Evolutionary conservation across 352 stramenopile species (phyloP), one percentile per base, ranked within the genome.

Genomic region (Pythium vanterpoolii): DNA sequence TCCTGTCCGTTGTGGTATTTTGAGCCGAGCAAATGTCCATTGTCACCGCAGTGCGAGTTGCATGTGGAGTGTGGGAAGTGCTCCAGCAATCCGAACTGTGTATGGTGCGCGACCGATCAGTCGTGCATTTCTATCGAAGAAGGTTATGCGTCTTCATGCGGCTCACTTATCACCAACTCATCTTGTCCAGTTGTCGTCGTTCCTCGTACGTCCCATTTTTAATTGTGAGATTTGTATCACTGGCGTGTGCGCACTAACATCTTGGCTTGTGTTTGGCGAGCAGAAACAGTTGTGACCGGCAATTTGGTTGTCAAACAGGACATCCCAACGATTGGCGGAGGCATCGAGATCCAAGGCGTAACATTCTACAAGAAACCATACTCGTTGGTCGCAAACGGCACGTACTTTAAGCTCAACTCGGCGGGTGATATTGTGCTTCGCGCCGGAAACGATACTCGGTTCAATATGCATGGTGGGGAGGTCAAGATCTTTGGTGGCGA

Each of bases 61-160:
- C 62, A 79, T 24, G 73, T 62, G 13, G 69, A 79, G 34, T 98
- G 93, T 50, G 63, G 56, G 2, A 60, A 33, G 24, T 98, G 93
- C 45, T 74, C 84, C 4, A 69, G 46, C 18, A 73, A 71, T 16
- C 52, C 75, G 16, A 62, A 86, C 44, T 98, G 93, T 53, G 84
- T 87, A 10, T 98, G 93, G 93, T 98, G 93, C 59, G 82, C 89
- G 5, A 95, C 83, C 6, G 73, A 94, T 50, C 76, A 76, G 34
- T 71, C 60, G 10, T 98, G 93, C 66, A 82, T 96, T 65, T 80
- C 87, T 3, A 56, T 92, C 10, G 84, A 96, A 58, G 91, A 97
- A 44, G 76, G 82, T 39, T 95, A 89, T 51, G 73, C 69, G 18
- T 86, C 74, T 21, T 72, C 89, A 23, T 98, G 91, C 71, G 79